Conservation (phyloP, 495 filamentous ascomycete species). For the Xylaria castorea region DNA sequence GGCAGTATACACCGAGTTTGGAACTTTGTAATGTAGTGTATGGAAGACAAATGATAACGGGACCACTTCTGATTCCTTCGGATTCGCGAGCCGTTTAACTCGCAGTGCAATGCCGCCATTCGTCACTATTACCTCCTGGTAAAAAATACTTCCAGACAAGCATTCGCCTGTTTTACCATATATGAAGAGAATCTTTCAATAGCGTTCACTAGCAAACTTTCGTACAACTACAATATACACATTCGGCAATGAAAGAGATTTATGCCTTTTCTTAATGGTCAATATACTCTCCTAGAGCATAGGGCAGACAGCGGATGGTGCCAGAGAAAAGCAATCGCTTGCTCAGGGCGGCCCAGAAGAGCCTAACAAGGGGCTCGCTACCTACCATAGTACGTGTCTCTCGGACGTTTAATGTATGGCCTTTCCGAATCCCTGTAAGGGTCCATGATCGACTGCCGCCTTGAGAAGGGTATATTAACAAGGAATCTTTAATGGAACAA, state of each 20-base stretch:
- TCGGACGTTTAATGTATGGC: constrained; percentile 15
- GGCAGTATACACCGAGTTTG: constrained; percentile 15
- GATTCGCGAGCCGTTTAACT: constrained; percentile 4
- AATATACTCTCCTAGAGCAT: background rate
- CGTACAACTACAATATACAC: background rate
- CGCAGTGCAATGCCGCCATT: background rate
- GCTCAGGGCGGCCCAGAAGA: background rate
- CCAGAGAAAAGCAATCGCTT: constrained; percentile 14
- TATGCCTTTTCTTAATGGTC: background rate
- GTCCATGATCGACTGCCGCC: constrained; percentile 26
- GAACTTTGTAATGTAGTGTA: constrained; percentile 3
- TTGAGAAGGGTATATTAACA: constrained; percentile 23
- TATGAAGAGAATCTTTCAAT: background rate
- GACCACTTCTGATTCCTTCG: constrained; percentile 14
- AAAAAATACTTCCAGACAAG: background rate
- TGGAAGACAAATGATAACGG: constrained; percentile 8
- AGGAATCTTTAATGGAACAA: constrained; percentile 13
- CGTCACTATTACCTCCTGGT: background rate
- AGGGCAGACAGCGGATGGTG: constrained; percentile 11
- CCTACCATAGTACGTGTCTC: background rate
- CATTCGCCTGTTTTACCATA: background rate
- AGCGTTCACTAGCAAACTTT: background rate
- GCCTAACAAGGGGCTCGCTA: constrained; percentile 19
- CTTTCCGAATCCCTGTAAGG: constrained; percentile 22
- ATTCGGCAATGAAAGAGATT: background rate